phyloP scores from a whole-genome alignment of 352 stramenopile species.

The Globisporangium solare region DNA sequence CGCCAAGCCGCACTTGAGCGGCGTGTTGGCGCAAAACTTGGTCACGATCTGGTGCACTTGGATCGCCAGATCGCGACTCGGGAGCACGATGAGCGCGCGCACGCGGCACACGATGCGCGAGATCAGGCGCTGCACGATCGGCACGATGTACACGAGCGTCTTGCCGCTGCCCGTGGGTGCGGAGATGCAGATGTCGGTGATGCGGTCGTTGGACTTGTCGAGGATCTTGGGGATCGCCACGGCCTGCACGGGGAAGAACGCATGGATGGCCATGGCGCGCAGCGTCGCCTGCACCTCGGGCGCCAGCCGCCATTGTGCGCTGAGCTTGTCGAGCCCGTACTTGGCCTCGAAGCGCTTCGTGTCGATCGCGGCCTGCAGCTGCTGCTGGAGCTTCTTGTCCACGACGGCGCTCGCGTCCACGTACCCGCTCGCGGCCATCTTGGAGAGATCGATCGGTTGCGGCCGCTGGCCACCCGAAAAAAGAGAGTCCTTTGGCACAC shows the following conservation, averaged over 20 bases:
- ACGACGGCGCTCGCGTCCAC: slow-evolving; percentile 1
- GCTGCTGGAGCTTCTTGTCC: slow-evolving; percentile 10
- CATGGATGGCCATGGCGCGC: slow-evolving; percentile 43
- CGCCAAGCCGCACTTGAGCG: slow-evolving; percentile 87
- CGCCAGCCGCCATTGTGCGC: slow-evolving; percentile 42
- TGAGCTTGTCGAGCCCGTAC: slow-evolving; percentile 61
- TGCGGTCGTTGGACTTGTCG: slow-evolving; percentile 66
- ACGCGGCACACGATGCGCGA: slow-evolving; percentile 81
- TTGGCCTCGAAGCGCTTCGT: slow-evolving; percentile 51
- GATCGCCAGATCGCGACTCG: slow-evolving; percentile 94
- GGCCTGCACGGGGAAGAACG: slow-evolving; percentile 95
- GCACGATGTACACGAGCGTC: slow-evolving; percentile 96
- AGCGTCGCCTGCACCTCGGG: slow-evolving; percentile 41
- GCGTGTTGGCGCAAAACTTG: slow-evolving; percentile 57
- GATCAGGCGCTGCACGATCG: slow-evolving; percentile 91
- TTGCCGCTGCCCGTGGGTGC: slow-evolving; percentile 97
- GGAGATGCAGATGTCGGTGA: slow-evolving; percentile 95
- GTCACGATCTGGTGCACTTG: slow-evolving; percentile 83
- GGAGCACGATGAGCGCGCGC: slow-evolving; percentile 94
- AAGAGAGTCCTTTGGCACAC: too few species aligned
- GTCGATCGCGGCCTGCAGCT: slow-evolving; percentile 14
- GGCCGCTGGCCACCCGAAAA: too few species aligned
- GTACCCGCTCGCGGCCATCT: background rate
- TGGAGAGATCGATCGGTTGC: too few species aligned
- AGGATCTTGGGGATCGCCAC: slow-evolving; percentile 92